phyloP scores from a whole-genome alignment of 2,329 filamentous ascomycete genomes.

The Neurospora sp. region DNA sequence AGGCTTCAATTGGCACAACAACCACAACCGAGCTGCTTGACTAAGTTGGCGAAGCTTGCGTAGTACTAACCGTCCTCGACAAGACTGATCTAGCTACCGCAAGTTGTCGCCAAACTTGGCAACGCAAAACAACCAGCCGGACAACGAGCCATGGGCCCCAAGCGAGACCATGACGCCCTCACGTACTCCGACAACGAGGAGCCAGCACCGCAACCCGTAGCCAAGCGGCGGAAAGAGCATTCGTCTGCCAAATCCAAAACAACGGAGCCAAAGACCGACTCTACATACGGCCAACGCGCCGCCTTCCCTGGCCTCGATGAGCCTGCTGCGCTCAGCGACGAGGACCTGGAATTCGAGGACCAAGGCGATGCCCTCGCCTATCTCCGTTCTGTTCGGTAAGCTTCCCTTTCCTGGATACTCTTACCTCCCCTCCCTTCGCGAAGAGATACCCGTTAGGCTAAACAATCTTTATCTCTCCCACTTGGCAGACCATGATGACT shows the following conservation, averaged over 20 bases:
- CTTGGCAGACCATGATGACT: background rate
- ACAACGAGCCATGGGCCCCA: conserved; percentile 15
- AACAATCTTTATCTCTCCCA: conserved; percentile 14
- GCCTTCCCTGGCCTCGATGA: conserved; percentile 57
- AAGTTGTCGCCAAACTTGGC: background rate
- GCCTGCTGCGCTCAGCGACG: conserved; percentile 35
- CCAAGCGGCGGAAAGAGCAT: conserved; percentile 17
- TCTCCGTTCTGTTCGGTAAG: conserved; percentile 61
- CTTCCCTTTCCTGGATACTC: conserved; percentile 2
- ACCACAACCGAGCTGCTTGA: background rate
- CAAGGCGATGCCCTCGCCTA: conserved; percentile 61
- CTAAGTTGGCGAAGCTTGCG: background rate
- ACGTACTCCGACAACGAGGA: conserved; percentile 10
- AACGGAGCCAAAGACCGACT: conserved; percentile 42
- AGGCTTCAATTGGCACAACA: background rate
- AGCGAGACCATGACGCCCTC: conserved; percentile 14
- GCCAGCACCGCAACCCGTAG: conserved; percentile 4
- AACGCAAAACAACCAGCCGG: background rate
- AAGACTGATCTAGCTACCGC: background rate
- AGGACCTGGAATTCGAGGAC: conserved; percentile 58
- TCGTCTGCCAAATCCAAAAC: conserved; percentile 24
- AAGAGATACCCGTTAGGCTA: conserved; percentile 18
- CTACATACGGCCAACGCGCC: conserved; percentile 61
- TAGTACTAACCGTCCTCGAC: background rate
- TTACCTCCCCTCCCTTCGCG: background rate